A percentile compares a stretch with the other conserved stretches of the same genome.
Conservation (phyloP, 441 rosid genomes). For the Gossypium gossypioides region DNA sequence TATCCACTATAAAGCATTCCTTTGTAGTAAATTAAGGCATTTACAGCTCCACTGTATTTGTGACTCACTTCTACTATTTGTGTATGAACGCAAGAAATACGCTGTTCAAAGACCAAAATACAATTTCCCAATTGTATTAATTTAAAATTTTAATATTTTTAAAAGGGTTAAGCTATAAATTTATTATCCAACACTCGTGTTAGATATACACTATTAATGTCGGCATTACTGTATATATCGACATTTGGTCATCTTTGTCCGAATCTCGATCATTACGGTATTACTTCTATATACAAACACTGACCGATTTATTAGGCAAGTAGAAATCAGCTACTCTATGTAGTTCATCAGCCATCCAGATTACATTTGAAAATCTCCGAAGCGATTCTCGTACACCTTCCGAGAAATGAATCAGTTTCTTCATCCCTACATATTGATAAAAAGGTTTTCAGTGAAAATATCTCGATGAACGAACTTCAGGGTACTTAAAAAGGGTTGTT, state of each 20-base stretch:
- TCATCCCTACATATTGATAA: constrained; percentile 45
- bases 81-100: constrained; percentile 88
- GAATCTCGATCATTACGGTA: no score
- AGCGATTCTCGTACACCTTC: constrained; percentile 84
- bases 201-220: no score
- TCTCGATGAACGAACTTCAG: background rate
- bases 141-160: no score
- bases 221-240: no score
- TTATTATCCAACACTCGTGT: no score
- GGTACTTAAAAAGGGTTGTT: background rate
- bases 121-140: no score
- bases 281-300: constrained; percentile 18
- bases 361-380: constrained; percentile 70
- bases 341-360: constrained; percentile 95
- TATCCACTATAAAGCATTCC: constrained; percentile 82
- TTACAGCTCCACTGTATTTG: constrained; percentile 60
- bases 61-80: constrained; percentile 69
- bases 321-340: constrained; percentile 76
- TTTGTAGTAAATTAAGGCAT: constrained; percentile 71
- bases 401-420: constrained; percentile 64
- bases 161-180: no score
- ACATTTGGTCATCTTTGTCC: no score
- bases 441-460: constrained; percentile 3
- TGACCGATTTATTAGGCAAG: constrained; percentile 64
- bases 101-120: constrained; percentile 34